Conservation (phyloP, 768 basidiomycete genomes). For the Mycena kentingensis region DNA sequence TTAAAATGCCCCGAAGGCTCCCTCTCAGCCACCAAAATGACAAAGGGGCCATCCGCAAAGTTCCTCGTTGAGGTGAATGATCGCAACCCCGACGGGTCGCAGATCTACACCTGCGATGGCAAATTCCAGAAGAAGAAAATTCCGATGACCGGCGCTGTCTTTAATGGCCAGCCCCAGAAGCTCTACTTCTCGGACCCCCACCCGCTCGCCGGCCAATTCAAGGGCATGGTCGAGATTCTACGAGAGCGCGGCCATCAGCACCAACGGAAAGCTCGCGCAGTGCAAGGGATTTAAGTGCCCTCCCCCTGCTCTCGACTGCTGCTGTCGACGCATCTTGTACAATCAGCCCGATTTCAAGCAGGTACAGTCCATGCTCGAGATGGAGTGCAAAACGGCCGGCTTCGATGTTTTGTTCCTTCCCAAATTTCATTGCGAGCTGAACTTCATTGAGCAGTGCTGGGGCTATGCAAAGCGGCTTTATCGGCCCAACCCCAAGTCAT, state of each 20-base stretch:
- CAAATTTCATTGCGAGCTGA: not conserved
- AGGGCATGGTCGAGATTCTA: constrained; percentile 23
- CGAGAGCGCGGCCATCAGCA: constrained; percentile 17
- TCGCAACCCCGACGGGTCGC: not conserved
- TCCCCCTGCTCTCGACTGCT: constrained; percentile 25
- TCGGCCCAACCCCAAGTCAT: not conserved
- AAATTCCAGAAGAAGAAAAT: not conserved
- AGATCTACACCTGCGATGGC: not conserved
- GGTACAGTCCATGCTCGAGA: constrained; percentile 25
- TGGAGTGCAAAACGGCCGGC: constrained; percentile 13
- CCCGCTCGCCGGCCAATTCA: constrained; percentile 13
- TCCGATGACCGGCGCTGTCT: constrained; percentile 15
- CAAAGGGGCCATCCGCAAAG: not conserved
- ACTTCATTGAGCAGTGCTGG: not conserved
- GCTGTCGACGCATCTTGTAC: constrained; percentile 24
- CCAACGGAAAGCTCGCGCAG: not conserved
- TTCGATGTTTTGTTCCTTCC: no score
- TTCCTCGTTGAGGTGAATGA: not conserved
- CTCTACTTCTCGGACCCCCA: constrained; percentile 24
- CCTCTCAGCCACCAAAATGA: not conserved
- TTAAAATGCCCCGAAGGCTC: not conserved
- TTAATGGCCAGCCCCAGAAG: constrained; percentile 23
- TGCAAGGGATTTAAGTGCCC: constrained; percentile 27
- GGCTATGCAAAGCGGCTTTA: not conserved
- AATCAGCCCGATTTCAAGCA: constrained; percentile 26